phyloP scores from a whole-genome alignment of 805 yeast genomes.

The Barnettozyma sucrosica region DNA sequence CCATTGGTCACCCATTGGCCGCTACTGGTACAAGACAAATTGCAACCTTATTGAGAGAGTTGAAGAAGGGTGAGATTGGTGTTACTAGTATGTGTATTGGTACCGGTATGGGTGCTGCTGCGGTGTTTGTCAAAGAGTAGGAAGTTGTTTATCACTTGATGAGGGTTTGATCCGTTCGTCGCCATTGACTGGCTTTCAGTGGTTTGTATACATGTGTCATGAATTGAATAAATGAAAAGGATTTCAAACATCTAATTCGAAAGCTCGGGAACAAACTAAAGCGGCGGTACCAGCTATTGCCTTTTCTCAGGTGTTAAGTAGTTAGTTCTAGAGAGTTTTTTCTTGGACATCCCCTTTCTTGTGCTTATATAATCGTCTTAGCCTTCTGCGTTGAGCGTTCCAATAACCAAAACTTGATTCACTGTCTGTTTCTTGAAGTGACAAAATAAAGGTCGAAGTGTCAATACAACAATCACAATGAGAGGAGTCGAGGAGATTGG shows the following conservation, averaged over 20 bases:
- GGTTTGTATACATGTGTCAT: conserved; percentile 1
- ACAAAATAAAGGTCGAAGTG: too few relatives aligned
- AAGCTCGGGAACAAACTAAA: too few relatives aligned
- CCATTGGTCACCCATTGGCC: conserved; percentile 91
- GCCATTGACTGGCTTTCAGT: conserved; percentile 2
- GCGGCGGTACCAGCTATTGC: too few relatives aligned
- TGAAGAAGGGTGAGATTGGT: conserved; percentile 76
- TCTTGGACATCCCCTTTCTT: too few relatives aligned
- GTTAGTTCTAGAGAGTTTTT: too few relatives aligned
- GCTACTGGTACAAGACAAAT: conserved; percentile 91
- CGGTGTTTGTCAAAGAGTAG: conserved; percentile 74
- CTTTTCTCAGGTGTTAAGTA: too few relatives aligned
- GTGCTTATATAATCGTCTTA: too few relatives aligned
- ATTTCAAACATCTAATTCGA: too few relatives aligned
- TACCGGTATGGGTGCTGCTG: conserved; percentile 98
- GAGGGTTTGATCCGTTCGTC: background rate
- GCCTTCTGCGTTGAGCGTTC: too few relatives aligned
- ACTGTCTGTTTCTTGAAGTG: too few relatives aligned
- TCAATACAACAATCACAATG: conserved; percentile 2
- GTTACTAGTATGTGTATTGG: conserved; percentile 96
- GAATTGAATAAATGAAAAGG: background rate
- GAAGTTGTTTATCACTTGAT: too few relatives aligned
- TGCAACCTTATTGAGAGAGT: conserved; percentile 80
- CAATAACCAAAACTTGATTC: too few relatives aligned
- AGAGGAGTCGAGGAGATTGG: conserved; percentile 21